A percentile compares a stretch with the other conserved stretches of the same genome.
Evolutionary conservation across 129 eudicot genomes (phyloP).

Genomic region (Mikania micrantha): DNA sequence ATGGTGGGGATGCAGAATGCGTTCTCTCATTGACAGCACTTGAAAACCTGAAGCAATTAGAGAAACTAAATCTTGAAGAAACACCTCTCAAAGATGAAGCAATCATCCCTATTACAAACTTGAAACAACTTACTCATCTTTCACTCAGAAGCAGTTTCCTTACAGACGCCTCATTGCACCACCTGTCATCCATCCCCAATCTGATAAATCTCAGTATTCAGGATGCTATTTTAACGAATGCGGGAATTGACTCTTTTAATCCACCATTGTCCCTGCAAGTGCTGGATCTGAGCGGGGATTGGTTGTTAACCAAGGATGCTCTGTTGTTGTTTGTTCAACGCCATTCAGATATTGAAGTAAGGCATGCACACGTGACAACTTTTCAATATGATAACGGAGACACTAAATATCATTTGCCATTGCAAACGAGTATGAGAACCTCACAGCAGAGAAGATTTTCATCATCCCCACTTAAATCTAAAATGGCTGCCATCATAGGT

Average conservation of each 20-base stretch:
- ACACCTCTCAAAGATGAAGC: constrained; percentile 51
- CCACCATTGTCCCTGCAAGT: constrained; percentile 52
- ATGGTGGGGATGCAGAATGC: constrained; percentile 31
- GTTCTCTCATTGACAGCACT: constrained; percentile 52
- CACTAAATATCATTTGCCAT: constrained; percentile 17
- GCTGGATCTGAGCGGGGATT: constrained; percentile 77
- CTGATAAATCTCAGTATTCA: constrained; percentile 43
- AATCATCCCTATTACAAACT: constrained; percentile 38
- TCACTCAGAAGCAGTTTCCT: constrained; percentile 53
- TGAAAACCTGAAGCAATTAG: constrained; percentile 43
- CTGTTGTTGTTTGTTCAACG: constrained; percentile 39
- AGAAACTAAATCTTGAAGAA: constrained; percentile 60
- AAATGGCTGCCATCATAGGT: constrained; percentile 46
- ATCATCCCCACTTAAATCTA: constrained; percentile 29
- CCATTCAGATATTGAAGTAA: constrained; percentile 50
- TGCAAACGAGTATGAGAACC: constrained; percentile 20
- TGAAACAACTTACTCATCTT: constrained; percentile 49
- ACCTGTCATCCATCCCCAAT: constrained; percentile 38
- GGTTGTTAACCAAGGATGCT: constrained; percentile 70
- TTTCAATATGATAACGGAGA: constrained; percentile 18
- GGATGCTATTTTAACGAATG: constrained; percentile 67
- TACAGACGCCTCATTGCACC: constrained; percentile 55
- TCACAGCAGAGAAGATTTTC: constrained; percentile 25
- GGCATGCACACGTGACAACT: constrained; percentile 45
- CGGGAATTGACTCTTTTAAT: constrained; percentile 47